phyloP scores from a whole-genome alignment of 2,329 filamentous ascomycete species.

The Hypoxylon sp. region DNA sequence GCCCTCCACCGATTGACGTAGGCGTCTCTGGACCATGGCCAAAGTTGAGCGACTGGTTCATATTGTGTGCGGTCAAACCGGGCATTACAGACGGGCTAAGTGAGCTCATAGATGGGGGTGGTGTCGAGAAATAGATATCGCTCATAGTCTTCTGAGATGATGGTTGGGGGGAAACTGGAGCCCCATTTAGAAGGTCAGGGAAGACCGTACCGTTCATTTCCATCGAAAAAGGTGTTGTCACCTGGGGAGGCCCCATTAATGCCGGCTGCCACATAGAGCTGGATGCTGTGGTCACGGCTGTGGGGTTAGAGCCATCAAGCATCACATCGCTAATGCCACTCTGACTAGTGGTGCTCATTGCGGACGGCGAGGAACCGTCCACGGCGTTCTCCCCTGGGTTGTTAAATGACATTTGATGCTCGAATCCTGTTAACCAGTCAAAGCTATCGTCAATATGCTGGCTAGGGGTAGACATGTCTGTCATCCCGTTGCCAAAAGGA shows the following conservation, averaged over 20 bases:
- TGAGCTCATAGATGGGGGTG: conserved; percentile 80
- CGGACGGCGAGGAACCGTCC: conserved; percentile 94
- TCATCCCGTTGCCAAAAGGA: conserved; percentile 70
- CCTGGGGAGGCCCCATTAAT: conserved; percentile 77
- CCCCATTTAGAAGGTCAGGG: conserved; percentile 79
- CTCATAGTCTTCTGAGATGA: conserved; percentile 77
- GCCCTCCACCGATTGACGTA: conserved; percentile 77
- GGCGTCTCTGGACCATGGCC: conserved; percentile 78
- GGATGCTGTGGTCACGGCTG: conserved; percentile 65
- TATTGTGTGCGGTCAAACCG: conserved; percentile 71
- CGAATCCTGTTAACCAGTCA: conserved; percentile 86
- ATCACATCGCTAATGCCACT: conserved; percentile 92
- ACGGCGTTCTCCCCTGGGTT: conserved; percentile 83
- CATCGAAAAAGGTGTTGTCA: conserved; percentile 79
- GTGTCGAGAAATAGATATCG: conserved; percentile 84
- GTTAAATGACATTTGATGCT: conserved; percentile 80
- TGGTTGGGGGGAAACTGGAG: conserved; percentile 83
- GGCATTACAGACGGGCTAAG: conserved; percentile 80
- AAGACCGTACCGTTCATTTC: conserved; percentile 82
- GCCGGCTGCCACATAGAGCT: conserved; percentile 78
- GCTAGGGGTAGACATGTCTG: conserved; percentile 67
- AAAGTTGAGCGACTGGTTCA: conserved; percentile 77
- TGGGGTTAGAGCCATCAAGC: conserved; percentile 83
- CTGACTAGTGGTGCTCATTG: conserved; percentile 94
- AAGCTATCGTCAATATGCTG: conserved; percentile 82